Conservation (phyloP, 164 flowering plant genomes). For the Dillenia turbinata region DNA sequence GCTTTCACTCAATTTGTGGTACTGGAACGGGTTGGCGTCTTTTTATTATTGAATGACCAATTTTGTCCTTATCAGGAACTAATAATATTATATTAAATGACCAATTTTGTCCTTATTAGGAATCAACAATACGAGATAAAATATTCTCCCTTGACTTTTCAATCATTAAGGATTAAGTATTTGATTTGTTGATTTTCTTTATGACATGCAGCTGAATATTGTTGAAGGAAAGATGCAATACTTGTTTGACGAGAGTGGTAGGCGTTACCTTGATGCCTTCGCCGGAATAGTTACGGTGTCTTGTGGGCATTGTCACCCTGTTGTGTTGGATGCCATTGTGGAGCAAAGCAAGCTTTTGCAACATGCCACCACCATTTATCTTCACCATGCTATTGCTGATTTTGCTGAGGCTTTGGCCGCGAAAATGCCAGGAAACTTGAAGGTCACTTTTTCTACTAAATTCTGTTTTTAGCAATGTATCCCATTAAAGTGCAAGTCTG, state of each 20-base stretch:
- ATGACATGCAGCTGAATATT: conserved; percentile 64
- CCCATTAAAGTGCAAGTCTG: too few species aligned
- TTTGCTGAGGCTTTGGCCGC: conserved; percentile 93
- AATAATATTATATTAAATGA: too few species aligned
- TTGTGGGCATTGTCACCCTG: conserved; percentile 98
- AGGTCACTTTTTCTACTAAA: conserved; percentile 36
- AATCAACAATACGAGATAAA: too few species aligned
- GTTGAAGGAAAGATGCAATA: conserved; percentile 99
- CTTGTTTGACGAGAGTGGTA: conserved; percentile 83
- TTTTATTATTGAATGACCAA: too few species aligned
- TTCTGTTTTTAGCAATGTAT: too few species aligned
- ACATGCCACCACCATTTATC: conserved; percentile 91
- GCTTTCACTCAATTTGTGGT: neutral
- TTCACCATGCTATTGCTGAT: conserved; percentile 93
- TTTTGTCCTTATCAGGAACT: too few species aligned
- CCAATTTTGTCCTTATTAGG: too few species aligned
- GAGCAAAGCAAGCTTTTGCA: conserved; percentile 95
- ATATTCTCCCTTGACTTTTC: too few species aligned
- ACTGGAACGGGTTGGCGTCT: too few species aligned
- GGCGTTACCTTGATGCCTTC: conserved; percentile 83
- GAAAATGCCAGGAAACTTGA: conserved; percentile 95
- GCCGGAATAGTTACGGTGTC: conserved; percentile 96
- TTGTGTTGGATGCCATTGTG: conserved; percentile 59
- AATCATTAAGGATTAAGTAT: too few species aligned
- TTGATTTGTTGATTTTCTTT: neutral